These are phyloP conservation scores for Posidonia australis DNA, from an alignment of 106 monocot genomes.

Conservation along the genomic window DNA sequence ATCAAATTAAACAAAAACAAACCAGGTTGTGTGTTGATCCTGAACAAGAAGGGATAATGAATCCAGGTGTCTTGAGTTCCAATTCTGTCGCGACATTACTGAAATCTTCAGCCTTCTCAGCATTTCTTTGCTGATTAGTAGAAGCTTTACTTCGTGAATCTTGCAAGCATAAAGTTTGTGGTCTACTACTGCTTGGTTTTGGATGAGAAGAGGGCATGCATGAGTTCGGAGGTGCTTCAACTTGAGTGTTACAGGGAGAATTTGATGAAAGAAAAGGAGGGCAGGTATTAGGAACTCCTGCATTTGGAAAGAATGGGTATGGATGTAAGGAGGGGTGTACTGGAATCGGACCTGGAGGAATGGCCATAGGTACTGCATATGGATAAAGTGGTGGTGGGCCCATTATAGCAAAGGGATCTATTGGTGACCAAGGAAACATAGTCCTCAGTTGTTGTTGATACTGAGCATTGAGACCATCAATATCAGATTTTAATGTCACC, in stretches of 20 bases:
- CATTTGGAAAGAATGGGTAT: slow-evolving; percentile 57
- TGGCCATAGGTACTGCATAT: slow-evolving; percentile 51
- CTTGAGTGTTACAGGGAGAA: slow-evolving; percentile 27
- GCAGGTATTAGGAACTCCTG: slow-evolving; percentile 27
- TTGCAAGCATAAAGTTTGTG: slow-evolving; percentile 19
- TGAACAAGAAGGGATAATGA: slow-evolving; percentile 22
- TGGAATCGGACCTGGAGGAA: slow-evolving; percentile 55
- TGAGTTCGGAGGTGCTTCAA: slow-evolving; percentile 22
- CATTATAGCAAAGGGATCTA: slow-evolving; percentile 61
- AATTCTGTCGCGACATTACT: slow-evolving; percentile 87
- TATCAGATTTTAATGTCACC: slow-evolving; percentile 53
- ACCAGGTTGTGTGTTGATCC: slow-evolving; percentile 42
- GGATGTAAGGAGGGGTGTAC: slow-evolving; percentile 55
- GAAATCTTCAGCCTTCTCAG: slow-evolving; percentile 43
- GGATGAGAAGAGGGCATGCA: slow-evolving; percentile 13
- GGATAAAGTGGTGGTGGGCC: slow-evolving; percentile 54
- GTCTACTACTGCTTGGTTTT: slow-evolving; percentile 30
- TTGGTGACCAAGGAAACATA: slow-evolving; percentile 66
- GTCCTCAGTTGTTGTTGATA: slow-evolving; percentile 69
- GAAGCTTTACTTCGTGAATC: slow-evolving; percentile 39
- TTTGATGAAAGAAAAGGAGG: slow-evolving; percentile 39
- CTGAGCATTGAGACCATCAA: slow-evolving; percentile 58
- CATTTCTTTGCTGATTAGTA: slow-evolving; percentile 15
- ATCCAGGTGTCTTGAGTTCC: slow-evolving; percentile 95
- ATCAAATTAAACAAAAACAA: neutral